These are phyloP conservation scores for Cadophora sp. DNA, from an alignment of 2,329 filamentous ascomycete genomes.

Conservation along the genomic window DNA sequence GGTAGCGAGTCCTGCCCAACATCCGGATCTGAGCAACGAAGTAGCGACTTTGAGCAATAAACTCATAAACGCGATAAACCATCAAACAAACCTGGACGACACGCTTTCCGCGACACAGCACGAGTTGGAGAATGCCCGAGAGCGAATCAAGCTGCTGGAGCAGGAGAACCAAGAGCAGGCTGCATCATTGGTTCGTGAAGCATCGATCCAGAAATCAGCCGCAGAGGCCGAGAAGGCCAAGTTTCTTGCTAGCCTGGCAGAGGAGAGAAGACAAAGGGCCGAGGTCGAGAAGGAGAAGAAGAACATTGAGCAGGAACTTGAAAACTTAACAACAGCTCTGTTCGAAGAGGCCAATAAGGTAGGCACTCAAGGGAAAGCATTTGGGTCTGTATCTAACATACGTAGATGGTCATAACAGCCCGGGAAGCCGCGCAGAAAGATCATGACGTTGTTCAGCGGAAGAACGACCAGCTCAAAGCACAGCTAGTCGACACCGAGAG, in stretches of 20 bases:
- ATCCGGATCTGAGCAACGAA: conserved; percentile 70
- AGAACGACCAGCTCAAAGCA: conserved; percentile 84
- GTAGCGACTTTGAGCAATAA: conserved; percentile 93
- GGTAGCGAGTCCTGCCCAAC: conserved; percentile 49
- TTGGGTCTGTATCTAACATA: conserved; percentile 66
- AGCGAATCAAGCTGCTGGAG: conserved; percentile 74
- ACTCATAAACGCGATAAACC: conserved; percentile 95
- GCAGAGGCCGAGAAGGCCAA: conserved; percentile 75
- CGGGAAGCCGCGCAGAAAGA: conserved; percentile 89
- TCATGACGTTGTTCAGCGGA: conserved; percentile 79
- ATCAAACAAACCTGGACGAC: conserved; percentile 92
- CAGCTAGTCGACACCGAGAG: conserved; percentile 88
- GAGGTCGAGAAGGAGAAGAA: conserved; percentile 81
- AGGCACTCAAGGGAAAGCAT: conserved; percentile 51
- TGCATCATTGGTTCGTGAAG: conserved; percentile 71
- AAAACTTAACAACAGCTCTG: conserved; percentile 87
- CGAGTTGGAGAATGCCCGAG: conserved; percentile 77
- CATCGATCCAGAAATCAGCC: conserved; percentile 76
- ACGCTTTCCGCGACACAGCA: conserved; percentile 81
- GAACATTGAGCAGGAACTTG: conserved; percentile 89
- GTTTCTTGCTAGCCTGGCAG: conserved; percentile 63
- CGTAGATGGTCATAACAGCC: conserved; percentile 91
- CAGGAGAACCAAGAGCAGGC: conserved; percentile 65
- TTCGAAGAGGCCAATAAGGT: conserved; percentile 97
- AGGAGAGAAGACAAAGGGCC: conserved; percentile 69